These are phyloP conservation scores for Hymenoscyphus salicellus DNA, from an alignment of 2,329 filamentous ascomycete species.

Conservation along the genomic window DNA sequence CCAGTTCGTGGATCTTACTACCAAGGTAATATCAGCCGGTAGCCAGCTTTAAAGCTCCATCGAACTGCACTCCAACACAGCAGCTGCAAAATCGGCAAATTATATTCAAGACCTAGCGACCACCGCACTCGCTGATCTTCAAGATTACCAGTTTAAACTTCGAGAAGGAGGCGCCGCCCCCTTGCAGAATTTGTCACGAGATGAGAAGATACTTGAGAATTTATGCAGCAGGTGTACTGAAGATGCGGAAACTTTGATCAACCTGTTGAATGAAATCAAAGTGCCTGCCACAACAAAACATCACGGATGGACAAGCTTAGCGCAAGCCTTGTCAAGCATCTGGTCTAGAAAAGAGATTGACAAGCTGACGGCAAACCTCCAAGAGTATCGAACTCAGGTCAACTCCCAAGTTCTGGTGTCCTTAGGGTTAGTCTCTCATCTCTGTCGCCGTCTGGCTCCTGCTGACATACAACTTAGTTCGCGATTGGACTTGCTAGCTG, in stretches of 20 bases:
- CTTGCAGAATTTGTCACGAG: neutral
- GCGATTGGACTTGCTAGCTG: neutral
- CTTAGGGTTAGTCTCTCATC: neutral
- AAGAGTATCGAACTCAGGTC: neutral
- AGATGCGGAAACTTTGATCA: neutral
- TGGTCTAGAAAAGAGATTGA: neutral
- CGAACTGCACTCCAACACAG: neutral
- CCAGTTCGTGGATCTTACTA: neutral
- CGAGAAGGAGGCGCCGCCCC: neutral
- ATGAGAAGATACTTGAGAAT: neutral
- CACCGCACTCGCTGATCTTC: neutral
- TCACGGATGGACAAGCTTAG: neutral
- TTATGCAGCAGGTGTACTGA: neutral
- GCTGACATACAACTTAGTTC: neutral
- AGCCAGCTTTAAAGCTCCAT: neutral
- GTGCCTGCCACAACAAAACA: neutral
- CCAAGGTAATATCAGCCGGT: neutral
- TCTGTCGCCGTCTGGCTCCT: neutral
- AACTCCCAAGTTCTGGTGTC: neutral
- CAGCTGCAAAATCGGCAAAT: neutral
- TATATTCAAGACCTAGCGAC: neutral
- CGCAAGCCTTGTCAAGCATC: neutral
- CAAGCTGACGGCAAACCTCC: neutral
- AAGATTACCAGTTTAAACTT: conserved; percentile 1
- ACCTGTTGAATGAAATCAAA: neutral